Percentiles rank a stretch among this genome's conserved stretches.
These are phyloP conservation scores for Leccinum huronense DNA, from an alignment of 1,284 basidiomycete species.

Conservation along the genomic window DNA sequence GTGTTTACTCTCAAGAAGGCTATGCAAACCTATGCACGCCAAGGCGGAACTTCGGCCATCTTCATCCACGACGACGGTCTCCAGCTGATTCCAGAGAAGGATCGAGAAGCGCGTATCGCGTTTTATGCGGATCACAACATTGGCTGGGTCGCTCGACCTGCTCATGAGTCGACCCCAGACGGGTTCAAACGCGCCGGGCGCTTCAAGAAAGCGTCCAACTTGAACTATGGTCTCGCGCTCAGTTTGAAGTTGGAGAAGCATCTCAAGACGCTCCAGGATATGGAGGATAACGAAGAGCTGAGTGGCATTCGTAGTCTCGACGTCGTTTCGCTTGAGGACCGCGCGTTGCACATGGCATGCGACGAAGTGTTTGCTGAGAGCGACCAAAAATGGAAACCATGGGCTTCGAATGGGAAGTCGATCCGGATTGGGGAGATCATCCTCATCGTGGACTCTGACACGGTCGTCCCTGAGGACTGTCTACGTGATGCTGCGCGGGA, in stretches of 20 bases:
- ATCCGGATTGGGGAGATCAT: slow-evolving; percentile 66
- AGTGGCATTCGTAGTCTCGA: slow-evolving; percentile 21
- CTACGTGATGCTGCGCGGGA: slow-evolving; percentile 83
- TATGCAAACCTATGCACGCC: slow-evolving; percentile 83
- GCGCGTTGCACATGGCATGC: slow-evolving; percentile 61
- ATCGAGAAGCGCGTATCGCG: slow-evolving; percentile 61
- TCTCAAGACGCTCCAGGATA: slow-evolving; percentile 53
- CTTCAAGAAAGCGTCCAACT: slow-evolving; percentile 89
- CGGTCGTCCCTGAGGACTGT: slow-evolving; percentile 82
- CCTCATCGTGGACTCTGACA: slow-evolving; percentile 77
- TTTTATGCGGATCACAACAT: slow-evolving; percentile 83
- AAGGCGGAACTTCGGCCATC: slow-evolving; percentile 75
- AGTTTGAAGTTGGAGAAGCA: slow-evolving; percentile 62
- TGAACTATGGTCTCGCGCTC: slow-evolving; percentile 81
- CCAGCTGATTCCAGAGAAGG: slow-evolving; percentile 57
- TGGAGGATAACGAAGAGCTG: slow-evolving; percentile 36
- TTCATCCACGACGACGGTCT: slow-evolving; percentile 79
- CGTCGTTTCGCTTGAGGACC: slow-evolving; percentile 59
- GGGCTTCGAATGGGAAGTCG: slow-evolving; percentile 61
- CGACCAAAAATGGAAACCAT: slow-evolving; percentile 60
- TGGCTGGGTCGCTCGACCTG: slow-evolving; percentile 82
- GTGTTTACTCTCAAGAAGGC: slow-evolving; percentile 79
- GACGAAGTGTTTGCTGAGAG: slow-evolving; percentile 63
- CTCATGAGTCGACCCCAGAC: slow-evolving; percentile 37
- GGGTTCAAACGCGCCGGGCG: slow-evolving; percentile 81